phyloP scores from a whole-genome alignment of 495 filamentous ascomycete genomes.

The Podospora bellae-mahoneyi region DNA sequence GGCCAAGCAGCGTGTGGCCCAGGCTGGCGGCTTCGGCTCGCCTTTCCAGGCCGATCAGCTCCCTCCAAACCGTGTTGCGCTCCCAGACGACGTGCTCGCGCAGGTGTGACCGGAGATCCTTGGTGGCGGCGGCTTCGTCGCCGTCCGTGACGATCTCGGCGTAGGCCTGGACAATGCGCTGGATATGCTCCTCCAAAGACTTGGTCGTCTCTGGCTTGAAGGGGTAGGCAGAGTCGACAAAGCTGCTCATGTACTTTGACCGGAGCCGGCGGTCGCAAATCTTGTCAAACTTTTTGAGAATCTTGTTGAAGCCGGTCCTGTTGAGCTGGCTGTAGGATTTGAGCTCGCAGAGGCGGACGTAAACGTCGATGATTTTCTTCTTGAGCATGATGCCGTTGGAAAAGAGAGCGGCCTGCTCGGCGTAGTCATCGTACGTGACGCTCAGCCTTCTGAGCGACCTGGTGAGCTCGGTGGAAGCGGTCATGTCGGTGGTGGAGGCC shows the following conservation, averaged over 20 bases:
- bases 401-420: slow-evolving; percentile 69
- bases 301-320: slow-evolving; percentile 92
- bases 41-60: slow-evolving; percentile 97
- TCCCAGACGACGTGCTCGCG: slow-evolving; percentile 99
- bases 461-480: slow-evolving; percentile 50
- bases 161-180: slow-evolving; percentile 72
- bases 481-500: slow-evolving; percentile 52
- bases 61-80: slow-evolving; percentile 96
- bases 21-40: slow-evolving; percentile 94
- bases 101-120: slow-evolving; percentile 85
- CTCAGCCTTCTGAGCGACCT: slow-evolving; percentile 53
- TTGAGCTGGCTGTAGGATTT: slow-evolving; percentile 96
- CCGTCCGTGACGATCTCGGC: slow-evolving; percentile 76
- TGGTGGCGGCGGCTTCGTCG: slow-evolving; percentile 66
- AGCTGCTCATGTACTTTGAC: slow-evolving; percentile 65
- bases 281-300: slow-evolving; percentile 98
- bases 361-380: slow-evolving; percentile 80
- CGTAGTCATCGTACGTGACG: slow-evolving; percentile 65
- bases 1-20: slow-evolving; percentile 77
- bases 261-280: slow-evolving; percentile 78
- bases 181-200: slow-evolving; percentile 65
- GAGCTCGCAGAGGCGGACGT: slow-evolving; percentile 91
- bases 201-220: slow-evolving; percentile 70
- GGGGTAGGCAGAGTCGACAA: slow-evolving; percentile 68
- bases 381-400: slow-evolving; percentile 84